Percentiles rank a stretch among this genome's conserved stretches.
Conservation (phyloP, 176 grass and related monocot species). For the Eragrostis curvula region DNA sequence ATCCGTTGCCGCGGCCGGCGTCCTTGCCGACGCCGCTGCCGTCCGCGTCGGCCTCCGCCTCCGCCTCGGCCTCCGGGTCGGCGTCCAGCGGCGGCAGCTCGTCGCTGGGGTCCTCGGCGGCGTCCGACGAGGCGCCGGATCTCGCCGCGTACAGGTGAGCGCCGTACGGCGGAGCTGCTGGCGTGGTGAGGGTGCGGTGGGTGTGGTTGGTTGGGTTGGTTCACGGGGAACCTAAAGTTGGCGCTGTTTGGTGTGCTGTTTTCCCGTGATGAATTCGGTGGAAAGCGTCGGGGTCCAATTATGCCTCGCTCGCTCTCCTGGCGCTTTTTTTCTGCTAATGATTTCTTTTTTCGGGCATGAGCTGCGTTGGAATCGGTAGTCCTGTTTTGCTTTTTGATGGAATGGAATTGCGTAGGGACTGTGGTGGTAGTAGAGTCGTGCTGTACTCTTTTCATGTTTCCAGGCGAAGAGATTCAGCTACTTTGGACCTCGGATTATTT, state of each 20-base stretch:
- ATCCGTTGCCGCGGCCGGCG: slow-evolving; percentile 63
- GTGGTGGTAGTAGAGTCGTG: neutral
- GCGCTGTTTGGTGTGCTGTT: slow-evolving; percentile 22
- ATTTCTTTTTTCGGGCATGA: neutral
- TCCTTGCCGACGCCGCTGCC: slow-evolving; percentile 44
- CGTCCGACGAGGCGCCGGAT: slow-evolving; percentile 72
- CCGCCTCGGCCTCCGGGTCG: neutral
- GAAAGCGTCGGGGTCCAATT: neutral
- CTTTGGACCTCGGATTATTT: neutral
- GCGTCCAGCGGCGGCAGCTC: slow-evolving; percentile 50
- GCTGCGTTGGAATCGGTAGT: neutral
- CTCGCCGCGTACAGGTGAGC: slow-evolving; percentile 59
- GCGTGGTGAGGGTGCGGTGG: too few species aligned
- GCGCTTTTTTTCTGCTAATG: too few species aligned
- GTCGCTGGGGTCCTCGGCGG: slow-evolving; percentile 60
- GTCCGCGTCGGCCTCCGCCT: slow-evolving; percentile 27
- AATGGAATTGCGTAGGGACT: neutral
- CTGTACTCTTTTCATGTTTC: neutral
- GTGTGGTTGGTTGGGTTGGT: slow-evolving; percentile 18
- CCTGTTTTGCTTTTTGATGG: neutral
- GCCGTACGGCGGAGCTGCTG: neutral
- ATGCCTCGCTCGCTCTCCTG: neutral
- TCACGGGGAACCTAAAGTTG: slow-evolving; percentile 29
- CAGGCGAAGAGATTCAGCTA: neutral
- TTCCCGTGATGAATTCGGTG: slow-evolving; percentile 36